These are phyloP conservation scores for Hericium coralloides DNA, from an alignment of 768 basidiomycete genomes.

Conservation along the genomic window DNA sequence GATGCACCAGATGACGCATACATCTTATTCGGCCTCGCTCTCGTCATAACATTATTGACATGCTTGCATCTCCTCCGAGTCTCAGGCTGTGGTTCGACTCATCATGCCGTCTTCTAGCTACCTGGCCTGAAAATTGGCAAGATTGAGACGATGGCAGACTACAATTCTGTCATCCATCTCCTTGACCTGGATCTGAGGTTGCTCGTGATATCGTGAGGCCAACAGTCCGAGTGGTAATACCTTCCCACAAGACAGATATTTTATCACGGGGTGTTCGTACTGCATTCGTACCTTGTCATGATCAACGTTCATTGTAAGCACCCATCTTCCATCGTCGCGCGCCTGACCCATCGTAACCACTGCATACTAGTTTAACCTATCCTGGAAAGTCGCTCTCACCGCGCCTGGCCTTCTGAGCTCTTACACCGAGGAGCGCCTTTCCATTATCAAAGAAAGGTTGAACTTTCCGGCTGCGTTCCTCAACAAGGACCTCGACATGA, in stretches of 20 bases:
- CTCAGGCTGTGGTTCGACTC: no score
- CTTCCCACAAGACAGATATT: conserved; percentile 7
- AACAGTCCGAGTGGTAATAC: conserved; percentile 12
- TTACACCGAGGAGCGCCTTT: conserved; percentile 12
- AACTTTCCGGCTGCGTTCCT: conserved; percentile 2
- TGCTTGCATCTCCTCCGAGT: no score
- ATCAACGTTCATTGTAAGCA: background rate
- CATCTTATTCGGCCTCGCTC: background rate
- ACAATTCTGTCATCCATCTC: background rate
- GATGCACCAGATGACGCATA: background rate
- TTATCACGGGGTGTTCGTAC: conserved; percentile 11
- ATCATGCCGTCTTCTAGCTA: background rate
- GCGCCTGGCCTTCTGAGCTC: conserved; percentile 6
- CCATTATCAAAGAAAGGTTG: conserved; percentile 11
- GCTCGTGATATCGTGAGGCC: conserved; percentile 1
- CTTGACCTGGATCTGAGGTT: background rate
- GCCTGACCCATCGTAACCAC: background rate
- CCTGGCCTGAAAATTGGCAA: background rate
- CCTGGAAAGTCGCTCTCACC: conserved; percentile 11
- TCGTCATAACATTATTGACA: background rate
- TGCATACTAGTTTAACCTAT: conserved; percentile 7
- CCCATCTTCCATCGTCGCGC: no score
- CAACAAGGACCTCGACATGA: background rate
- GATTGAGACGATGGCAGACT: background rate
- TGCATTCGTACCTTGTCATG: conserved; percentile 9